phyloP scores from a whole-genome alignment of 768 basidiomycete genomes.

The Panellus pusillus region DNA sequence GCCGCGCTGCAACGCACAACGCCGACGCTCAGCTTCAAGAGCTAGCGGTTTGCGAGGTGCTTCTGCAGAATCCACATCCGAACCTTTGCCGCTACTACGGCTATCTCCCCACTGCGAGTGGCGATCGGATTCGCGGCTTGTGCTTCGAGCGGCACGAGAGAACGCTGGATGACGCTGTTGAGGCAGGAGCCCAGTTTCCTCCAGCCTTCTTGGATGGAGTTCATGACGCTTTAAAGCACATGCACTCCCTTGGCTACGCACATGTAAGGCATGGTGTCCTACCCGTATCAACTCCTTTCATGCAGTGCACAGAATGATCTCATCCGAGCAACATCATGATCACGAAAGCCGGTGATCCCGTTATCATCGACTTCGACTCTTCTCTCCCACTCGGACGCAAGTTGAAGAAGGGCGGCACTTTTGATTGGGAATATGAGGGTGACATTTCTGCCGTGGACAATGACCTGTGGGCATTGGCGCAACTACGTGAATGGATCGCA shows the following conservation, averaged over 20 bases:
- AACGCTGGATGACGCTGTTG: not conserved
- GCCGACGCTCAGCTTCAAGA: not conserved
- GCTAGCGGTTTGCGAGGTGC: not conserved
- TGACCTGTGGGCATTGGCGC: not conserved
- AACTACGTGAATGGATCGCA: not conserved
- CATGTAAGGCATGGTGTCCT: not conserved
- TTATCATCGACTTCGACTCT: slow-evolving; percentile 4
- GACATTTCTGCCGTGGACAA: not conserved
- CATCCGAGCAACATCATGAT: slow-evolving; percentile 4
- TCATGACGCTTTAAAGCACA: not conserved
- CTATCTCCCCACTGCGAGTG: not conserved
- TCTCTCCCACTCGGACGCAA: not conserved
- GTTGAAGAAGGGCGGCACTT: not conserved
- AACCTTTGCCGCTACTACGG: slow-evolving; percentile 1
- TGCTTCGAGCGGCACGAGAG: slow-evolving; percentile 1
- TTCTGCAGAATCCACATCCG: not conserved
- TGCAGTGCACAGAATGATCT: not conserved
- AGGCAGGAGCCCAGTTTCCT: not conserved
- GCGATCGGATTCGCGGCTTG: not conserved
- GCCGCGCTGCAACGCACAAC: not conserved
- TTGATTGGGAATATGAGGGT: not conserved
- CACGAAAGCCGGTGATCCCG: not conserved
- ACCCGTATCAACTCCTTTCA: too few relatives aligned
- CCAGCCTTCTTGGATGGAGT: not conserved
- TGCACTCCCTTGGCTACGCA: not conserved